Evolutionary conservation across 2,329 filamentous ascomycete species (phyloP).

Genomic region (Teratosphaeria nubilosa): DNA sequence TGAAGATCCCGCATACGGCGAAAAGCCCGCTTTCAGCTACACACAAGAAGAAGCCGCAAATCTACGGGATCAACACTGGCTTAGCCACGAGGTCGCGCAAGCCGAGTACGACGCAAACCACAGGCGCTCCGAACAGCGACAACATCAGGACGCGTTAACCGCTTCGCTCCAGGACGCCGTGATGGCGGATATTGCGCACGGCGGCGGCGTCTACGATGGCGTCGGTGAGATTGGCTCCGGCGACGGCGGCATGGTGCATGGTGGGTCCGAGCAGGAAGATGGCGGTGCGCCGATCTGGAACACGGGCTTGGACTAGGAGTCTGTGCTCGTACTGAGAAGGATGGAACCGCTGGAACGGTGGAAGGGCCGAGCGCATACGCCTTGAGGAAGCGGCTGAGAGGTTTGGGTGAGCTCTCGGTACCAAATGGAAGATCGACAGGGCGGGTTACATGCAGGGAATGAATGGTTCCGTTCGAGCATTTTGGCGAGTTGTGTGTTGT

Average conservation of each 20-base stretch:
- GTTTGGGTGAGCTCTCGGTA: neutral
- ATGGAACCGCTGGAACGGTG: neutral
- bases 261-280: neutral
- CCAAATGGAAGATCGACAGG: neutral
- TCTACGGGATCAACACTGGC: neutral
- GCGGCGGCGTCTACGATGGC: neutral
- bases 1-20: slow-evolving; percentile 20
- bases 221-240: neutral
- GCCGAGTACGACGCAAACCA: neutral
- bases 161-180: slow-evolving; percentile 9
- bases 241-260: neutral
- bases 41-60: neutral
- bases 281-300: neutral
- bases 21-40: slow-evolving; percentile 13
- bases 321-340: neutral
- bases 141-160: neutral
- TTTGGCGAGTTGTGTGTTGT: too few species aligned
- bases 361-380: neutral
- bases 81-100: neutral
- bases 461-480: neutral
- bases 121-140: slow-evolving; percentile 7
- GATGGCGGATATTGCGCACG: slow-evolving; percentile 12
- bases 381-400: neutral
- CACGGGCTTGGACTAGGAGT: neutral
- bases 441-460: neutral